Conservation (phyloP, 176 grass and related monocot genomes). For the Eleusine coracana region DNA sequence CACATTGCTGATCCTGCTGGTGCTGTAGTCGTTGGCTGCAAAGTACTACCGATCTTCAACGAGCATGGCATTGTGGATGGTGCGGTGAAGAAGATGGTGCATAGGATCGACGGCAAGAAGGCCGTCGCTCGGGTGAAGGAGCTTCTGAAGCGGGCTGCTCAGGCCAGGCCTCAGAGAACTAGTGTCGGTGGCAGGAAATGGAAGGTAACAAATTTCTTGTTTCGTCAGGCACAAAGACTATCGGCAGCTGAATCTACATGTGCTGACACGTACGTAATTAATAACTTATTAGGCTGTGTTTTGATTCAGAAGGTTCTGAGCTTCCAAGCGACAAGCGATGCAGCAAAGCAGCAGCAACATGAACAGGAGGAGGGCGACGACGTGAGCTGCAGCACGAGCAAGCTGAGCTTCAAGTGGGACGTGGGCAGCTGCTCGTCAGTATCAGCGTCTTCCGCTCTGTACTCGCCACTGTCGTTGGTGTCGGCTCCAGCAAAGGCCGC, state of each 20-base stretch:
- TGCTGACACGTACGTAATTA: neutral
- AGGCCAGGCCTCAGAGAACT: constrained; percentile 33
- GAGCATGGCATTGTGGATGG: constrained; percentile 39
- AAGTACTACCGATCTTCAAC: constrained; percentile 51
- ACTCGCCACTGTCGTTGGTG: constrained; percentile 49
- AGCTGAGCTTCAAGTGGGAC: constrained; percentile 71
- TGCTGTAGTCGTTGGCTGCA: constrained; percentile 48
- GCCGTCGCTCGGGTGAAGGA: constrained; percentile 58
- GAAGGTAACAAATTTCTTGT: constrained; percentile 37
- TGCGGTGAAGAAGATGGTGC: constrained; percentile 49
- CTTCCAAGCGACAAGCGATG: constrained; percentile 38
- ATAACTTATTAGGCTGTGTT: neutral
- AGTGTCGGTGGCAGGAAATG: constrained; percentile 39
- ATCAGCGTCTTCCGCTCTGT: constrained; percentile 33
- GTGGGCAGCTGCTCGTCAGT: constrained; percentile 56
- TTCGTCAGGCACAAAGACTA: neutral
- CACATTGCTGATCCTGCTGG: constrained; percentile 40
- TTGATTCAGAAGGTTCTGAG: constrained; percentile 48
- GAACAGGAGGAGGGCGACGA: constrained; percentile 6
- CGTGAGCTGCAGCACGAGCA: constrained; percentile 37
- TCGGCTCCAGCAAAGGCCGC: constrained; percentile 37
- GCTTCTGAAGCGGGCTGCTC: constrained; percentile 48
- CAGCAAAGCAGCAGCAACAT: constrained; percentile 2
- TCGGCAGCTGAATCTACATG: neutral
- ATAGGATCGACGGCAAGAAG: constrained; percentile 52